Evolutionary conservation across 1,139 yeast species (phyloP), one percentile per base, ranked within the genome.

Genomic region (Magnusiomyces fungicola): DNA sequence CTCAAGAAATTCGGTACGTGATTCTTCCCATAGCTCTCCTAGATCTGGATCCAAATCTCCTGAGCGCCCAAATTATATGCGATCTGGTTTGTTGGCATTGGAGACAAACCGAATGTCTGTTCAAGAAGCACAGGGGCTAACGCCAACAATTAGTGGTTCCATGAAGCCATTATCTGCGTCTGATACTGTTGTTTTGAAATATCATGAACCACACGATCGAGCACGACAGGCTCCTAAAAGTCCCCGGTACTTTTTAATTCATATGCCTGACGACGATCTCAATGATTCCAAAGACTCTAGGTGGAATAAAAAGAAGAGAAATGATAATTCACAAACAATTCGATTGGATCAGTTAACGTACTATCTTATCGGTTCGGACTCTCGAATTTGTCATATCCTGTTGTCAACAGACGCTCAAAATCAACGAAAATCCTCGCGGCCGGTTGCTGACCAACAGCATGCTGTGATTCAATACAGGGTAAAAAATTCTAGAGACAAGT

Each of bases 391-490:
- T 22, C 79, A 79, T 56, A 68, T 79, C 2, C 61, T 65, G 12
- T 61, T 76, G 1, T 75, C 81, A 14, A 30, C 29, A 29, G 27
- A 21, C 3, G 12, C 32, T 27, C 10, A 27, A 9, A 27, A 27
- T 14, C 9, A 14, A 9, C n/a, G 18, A n/a, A 40, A 40, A 40
- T 14, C 22, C 4, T 33, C 32, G 6, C 36, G 27, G 2, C 22
- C 39, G 12, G 39, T 18, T 19, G 47, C 48, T 2, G 53, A 48
- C 14, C 46, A 73, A 49, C 77, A 75, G 56, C 84, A 79, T 55
- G 80, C 82, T 9, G 83, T 71, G 1, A 64, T 80, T 10, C 84
- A 79, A 55, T 78, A 74, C 54, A 61, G 77, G 24, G 47, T 50
- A 16, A 58, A 57, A 19, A 40, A 48, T 18, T 55, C 51, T 1